Evolutionary conservation across 1,284 basidiomycete species (phyloP).

Genomic region (Boletus sp.): DNA sequence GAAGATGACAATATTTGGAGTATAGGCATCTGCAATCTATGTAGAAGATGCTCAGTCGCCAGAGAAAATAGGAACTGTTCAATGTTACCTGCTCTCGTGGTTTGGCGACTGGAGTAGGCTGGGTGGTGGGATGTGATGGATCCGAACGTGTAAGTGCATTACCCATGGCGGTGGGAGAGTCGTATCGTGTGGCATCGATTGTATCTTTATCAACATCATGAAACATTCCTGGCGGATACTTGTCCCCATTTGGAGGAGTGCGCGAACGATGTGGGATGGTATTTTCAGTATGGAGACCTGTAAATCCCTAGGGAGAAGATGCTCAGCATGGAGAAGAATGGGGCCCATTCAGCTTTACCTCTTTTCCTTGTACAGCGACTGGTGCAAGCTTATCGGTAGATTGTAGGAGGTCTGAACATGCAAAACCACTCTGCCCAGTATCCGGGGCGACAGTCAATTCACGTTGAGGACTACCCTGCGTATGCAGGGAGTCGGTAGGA

Average conservation of each 20-base stretch:
- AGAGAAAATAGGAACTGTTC: neutral
- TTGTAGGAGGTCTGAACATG: neutral
- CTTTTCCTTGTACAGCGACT: neutral
- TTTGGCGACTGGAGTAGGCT: neutral
- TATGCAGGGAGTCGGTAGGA: neutral
- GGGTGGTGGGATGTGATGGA: neutral
- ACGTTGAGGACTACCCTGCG: neutral
- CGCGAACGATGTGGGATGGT: neutral
- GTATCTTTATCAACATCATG: neutral
- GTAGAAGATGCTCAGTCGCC: neutral
- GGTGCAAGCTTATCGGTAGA: neutral
- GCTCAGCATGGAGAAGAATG: neutral
- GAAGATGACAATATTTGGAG: constrained; percentile 8
- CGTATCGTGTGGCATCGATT: neutral
- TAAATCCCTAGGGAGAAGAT: neutral
- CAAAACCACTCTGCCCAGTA: neutral
- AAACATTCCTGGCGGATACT: neutral
- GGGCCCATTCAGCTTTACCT: neutral
- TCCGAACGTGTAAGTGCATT: neutral
- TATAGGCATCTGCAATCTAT: neutral
- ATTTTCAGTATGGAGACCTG: neutral
- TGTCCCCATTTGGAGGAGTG: neutral
- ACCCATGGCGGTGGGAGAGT: neutral
- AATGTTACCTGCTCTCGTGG: neutral
- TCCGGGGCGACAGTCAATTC: neutral